Evolutionary conservation across 257 asterid genomes (phyloP).

Genomic region (Eucommia ulmoides): DNA sequence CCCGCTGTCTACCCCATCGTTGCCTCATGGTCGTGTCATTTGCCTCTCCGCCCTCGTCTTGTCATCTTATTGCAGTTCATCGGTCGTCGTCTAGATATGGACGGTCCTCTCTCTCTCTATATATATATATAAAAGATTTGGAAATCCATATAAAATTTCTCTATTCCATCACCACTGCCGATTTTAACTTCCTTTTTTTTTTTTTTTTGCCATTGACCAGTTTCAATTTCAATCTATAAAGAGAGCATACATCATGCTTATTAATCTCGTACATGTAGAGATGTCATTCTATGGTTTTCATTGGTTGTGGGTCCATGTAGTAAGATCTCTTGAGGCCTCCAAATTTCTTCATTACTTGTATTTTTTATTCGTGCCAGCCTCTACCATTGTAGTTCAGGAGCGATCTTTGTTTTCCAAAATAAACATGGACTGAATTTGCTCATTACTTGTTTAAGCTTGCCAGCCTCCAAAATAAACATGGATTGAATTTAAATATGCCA

Average conservation of each 20-base stretch:
- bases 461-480: too few relatives aligned
- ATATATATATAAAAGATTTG: too few relatives aligned
- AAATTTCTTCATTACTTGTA: conserved; percentile 68
- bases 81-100: too few relatives aligned
- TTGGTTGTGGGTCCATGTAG: conserved; percentile 98
- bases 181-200: conserved; percentile 63
- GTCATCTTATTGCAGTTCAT: too few relatives aligned
- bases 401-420: background rate
- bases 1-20: too few relatives aligned
- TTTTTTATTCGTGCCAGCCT: conserved; percentile 35
- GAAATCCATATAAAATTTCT: too few relatives aligned
- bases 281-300: conserved; percentile 83
- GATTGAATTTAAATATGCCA: too few relatives aligned
- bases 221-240: conserved; percentile 69
- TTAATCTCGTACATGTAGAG: conserved; percentile 72
- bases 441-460: background rate
- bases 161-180: too few relatives aligned
- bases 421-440: background rate
- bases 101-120: too few relatives aligned
- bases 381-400: background rate
- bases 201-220: conserved; percentile 47
- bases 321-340: conserved; percentile 35
- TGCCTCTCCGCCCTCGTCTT: too few relatives aligned
- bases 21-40: too few relatives aligned
- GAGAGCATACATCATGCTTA: conserved; percentile 54